Evolutionary conservation across 495 filamentous ascomycete species (phyloP).

Genomic region (Aspergillus avenaceus): DNA sequence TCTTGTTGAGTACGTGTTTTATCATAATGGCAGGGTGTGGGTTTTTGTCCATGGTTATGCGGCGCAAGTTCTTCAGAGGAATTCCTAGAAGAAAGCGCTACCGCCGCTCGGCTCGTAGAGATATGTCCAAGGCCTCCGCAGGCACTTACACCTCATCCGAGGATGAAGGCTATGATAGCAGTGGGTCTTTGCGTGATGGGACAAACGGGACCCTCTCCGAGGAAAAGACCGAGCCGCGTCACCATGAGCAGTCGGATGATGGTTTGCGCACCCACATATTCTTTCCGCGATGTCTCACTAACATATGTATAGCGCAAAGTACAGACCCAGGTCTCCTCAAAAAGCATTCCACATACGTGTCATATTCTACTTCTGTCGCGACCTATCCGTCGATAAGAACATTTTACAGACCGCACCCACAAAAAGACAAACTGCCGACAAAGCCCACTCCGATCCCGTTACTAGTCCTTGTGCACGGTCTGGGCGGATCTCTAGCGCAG

Average conservation of each 20-base stretch:
- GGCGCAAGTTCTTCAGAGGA: conserved; percentile 17
- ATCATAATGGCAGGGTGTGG: conserved; percentile 42
- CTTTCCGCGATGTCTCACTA: background rate
- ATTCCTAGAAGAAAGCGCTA: conserved; percentile 16
- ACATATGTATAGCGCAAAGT: conserved; percentile 24
- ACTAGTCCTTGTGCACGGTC: conserved; percentile 85
- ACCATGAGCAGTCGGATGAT: conserved; percentile 27
- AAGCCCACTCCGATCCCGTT: conserved; percentile 72
- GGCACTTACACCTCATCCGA: conserved; percentile 39
- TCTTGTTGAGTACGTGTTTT: conserved; percentile 34
- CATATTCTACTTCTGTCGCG: conserved; percentile 64
- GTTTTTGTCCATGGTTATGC: conserved; percentile 30
- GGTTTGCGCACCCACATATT: conserved; percentile 18
- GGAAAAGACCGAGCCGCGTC: conserved; percentile 17
- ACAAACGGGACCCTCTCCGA: conserved; percentile 18
- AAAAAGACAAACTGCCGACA: conserved; percentile 70
- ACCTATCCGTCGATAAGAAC: conserved; percentile 76
- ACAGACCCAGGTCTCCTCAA: conserved; percentile 74
- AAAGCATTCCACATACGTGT: conserved; percentile 67
- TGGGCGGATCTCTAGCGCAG: conserved; percentile 85
- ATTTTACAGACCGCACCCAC: conserved; percentile 77
- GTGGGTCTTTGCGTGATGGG: conserved; percentile 31
- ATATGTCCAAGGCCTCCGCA: conserved; percentile 25
- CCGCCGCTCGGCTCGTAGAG: conserved; percentile 22
- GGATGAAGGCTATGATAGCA: conserved; percentile 42